Evolutionary conservation across 192 early-diverging fungal species (phyloP).

Genomic region (Backusella mclennaniae): DNA sequence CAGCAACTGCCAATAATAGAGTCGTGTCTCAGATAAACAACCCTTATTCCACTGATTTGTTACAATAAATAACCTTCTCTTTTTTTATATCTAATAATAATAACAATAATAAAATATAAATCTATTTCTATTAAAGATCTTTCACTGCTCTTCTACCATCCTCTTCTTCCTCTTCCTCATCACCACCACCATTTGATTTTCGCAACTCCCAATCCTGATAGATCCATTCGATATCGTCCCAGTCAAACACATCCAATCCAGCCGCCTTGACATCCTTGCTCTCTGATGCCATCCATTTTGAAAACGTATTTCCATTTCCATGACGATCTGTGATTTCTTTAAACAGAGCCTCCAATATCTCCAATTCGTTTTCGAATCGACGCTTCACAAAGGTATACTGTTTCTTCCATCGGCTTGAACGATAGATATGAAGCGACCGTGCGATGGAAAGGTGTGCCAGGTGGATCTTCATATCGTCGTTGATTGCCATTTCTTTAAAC

Average conservation of each 20-base stretch:
- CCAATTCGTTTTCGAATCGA: constrained; percentile 4
- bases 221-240: constrained; percentile 33
- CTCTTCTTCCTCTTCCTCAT: constrained; percentile 6
- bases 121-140: constrained; percentile 9
- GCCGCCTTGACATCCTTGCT: background rate
- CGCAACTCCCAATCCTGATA: constrained; percentile 20
- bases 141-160: constrained; percentile 11
- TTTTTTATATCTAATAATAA: background rate
- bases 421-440: constrained; percentile 23
- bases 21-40: constrained; percentile 30
- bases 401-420: constrained; percentile 7
- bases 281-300: constrained; percentile 12
- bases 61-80: background rate
- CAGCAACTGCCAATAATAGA: constrained; percentile 2
- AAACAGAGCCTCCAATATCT: background rate
- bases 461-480: background rate
- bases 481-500: constrained; percentile 1
- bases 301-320: constrained; percentile 12
- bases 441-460: constrained; percentile 16
- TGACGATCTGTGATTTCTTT: background rate
- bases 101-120: background rate
- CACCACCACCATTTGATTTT: constrained; percentile 5
- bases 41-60: constrained; percentile 38
- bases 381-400: background rate
- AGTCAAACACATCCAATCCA: constrained; percentile 16